Conservation (phyloP, 495 filamentous ascomycete species). For the Lasiosphaeria hispida region DNA sequence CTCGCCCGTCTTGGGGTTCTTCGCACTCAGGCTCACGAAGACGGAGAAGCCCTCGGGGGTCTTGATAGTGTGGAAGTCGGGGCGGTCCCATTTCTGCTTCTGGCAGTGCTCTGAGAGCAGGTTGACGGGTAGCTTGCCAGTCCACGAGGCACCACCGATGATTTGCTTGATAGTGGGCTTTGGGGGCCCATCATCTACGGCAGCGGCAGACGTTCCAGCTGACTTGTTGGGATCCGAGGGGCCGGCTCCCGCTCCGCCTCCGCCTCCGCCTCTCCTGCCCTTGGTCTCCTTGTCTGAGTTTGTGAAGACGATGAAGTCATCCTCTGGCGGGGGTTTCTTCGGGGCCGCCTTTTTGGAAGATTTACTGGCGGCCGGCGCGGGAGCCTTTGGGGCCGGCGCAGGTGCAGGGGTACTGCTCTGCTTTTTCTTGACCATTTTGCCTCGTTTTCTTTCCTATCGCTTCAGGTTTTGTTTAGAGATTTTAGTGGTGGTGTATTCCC, state of each 20-base stretch:
- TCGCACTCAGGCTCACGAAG: constrained; percentile 71
- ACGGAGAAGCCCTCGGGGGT: constrained; percentile 66
- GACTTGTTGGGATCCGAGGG: constrained; percentile 15
- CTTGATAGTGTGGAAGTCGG: constrained; percentile 71
- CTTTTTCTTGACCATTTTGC: constrained; percentile 11
- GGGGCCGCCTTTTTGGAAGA: constrained; percentile 3
- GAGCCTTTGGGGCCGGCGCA: neutral
- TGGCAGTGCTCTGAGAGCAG: constrained; percentile 92
- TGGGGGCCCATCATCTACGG: constrained; percentile 51
- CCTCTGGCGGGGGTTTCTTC: constrained; percentile 37
- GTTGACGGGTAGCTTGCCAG: constrained; percentile 91
- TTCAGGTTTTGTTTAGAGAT: neutral
- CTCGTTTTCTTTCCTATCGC: neutral
- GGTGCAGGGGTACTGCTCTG: neutral
- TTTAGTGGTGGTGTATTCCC: neutral
- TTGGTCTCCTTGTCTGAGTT: constrained; percentile 59
- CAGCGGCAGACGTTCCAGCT: constrained; percentile 6
- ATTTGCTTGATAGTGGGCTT: constrained; percentile 80
- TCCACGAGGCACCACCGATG: constrained; percentile 96
- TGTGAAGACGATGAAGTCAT: constrained; percentile 66
- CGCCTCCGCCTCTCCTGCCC: constrained; percentile 46
- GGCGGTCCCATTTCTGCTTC: constrained; percentile 91
- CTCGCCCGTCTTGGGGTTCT: constrained; percentile 81
- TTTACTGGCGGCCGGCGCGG: constrained; percentile 2
- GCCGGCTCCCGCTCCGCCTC: constrained; percentile 45